These are phyloP conservation scores for Camelina sativa DNA, from an alignment of 345 rosid species.

Conservation along the genomic window DNA sequence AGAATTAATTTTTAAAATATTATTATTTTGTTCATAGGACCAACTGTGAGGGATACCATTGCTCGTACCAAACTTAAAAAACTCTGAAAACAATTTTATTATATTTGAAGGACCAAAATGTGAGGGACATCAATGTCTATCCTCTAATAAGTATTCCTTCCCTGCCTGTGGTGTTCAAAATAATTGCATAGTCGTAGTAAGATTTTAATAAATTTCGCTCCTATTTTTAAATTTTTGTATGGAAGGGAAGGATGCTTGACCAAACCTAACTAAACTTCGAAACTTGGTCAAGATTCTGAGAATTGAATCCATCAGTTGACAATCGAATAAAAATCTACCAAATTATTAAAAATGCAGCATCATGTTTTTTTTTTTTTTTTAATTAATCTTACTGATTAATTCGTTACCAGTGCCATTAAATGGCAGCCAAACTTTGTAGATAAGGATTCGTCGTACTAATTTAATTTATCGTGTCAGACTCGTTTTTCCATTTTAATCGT, in stretches of 20 bases:
- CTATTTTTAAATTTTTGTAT: neutral
- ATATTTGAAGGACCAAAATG: no score
- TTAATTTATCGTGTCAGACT: conserved; percentile 33
- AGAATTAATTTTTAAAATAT: no score
- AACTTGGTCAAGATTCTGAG: conserved; percentile 13
- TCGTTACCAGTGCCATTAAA: conserved; percentile 13
- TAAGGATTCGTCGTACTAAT: conserved; percentile 29
- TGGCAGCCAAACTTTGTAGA: conserved; percentile 40
- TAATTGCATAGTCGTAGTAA: no score
- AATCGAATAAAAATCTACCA: neutral
- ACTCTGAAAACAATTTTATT: no score
- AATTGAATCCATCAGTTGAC: neutral
- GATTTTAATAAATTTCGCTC: no score
- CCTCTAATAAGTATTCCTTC: no score
- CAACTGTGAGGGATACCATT: no score
- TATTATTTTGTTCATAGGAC: no score
- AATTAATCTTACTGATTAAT: neutral
- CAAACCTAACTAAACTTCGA: conserved; percentile 14
- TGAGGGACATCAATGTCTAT: no score
- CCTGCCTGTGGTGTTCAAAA: no score
- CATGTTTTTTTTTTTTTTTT: neutral
- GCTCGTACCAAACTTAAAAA: no score
- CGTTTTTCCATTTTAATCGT: neutral
- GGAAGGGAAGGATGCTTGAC: conserved; percentile 21
- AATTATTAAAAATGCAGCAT: neutral